Evolutionary conservation across 2,329 filamentous ascomycete genomes (phyloP).

Genomic region (Emergomyces pasteurianus): DNA sequence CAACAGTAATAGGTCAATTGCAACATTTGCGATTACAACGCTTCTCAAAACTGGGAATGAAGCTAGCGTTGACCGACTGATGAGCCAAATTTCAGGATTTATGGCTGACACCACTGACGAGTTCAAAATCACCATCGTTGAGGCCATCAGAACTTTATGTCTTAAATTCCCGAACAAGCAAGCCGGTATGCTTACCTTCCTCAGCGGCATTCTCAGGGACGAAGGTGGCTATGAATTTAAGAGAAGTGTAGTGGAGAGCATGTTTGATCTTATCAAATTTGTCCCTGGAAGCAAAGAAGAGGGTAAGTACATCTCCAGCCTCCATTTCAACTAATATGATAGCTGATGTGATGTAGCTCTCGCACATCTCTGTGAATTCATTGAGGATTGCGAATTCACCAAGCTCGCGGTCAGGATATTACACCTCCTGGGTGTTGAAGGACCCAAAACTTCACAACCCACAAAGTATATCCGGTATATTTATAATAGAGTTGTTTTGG

Average conservation of each 20-base stretch:
- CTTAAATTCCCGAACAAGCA: slow-evolving; percentile 98
- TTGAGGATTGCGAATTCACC: slow-evolving; percentile 98
- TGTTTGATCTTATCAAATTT: slow-evolving; percentile 99
- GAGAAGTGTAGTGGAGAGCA: slow-evolving; percentile 92
- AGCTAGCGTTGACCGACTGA: slow-evolving; percentile 86
- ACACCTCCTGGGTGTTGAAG: slow-evolving; percentile 86
- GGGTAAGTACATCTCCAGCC: slow-evolving; percentile 23
- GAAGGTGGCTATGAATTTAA: slow-evolving; percentile 99
- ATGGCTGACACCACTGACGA: slow-evolving; percentile 99
- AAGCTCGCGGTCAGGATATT: slow-evolving; percentile 93
- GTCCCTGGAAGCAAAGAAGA: slow-evolving; percentile 75
- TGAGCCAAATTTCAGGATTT: slow-evolving; percentile 97
- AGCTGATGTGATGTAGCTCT: slow-evolving; percentile 44
- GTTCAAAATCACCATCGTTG: slow-evolving; percentile 99
- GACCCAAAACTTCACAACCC: slow-evolving; percentile 85
- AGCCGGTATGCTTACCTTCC: slow-evolving; percentile 92
- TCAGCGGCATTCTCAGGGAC: slow-evolving; percentile 90
- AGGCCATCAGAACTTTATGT: slow-evolving; percentile 91
- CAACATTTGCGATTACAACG: slow-evolving; percentile 96
- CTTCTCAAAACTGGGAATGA: slow-evolving; percentile 97
- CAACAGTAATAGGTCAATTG: slow-evolving; percentile 93
- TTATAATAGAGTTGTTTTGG: slow-evolving; percentile 93
- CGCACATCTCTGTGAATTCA: slow-evolving; percentile 94
- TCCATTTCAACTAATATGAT: neutral
- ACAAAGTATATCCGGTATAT: slow-evolving; percentile 99